Conservation (phyloP, 75 land plant species). For the Cunninghamia lanceolata region DNA sequence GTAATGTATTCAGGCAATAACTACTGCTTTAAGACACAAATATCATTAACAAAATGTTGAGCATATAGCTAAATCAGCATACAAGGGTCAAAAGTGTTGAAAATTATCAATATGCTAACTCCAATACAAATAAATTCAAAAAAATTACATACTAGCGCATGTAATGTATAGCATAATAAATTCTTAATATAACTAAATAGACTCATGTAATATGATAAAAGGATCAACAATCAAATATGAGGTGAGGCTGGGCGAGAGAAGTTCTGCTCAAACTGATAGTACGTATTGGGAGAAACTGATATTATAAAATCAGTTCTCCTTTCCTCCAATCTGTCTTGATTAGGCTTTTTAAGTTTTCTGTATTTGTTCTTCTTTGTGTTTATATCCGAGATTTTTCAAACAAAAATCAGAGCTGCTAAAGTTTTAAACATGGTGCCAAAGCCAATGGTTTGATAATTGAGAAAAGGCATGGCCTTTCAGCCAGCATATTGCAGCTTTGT, state of each 20-base stretch:
- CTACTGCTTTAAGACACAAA: background rate
- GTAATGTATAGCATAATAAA: background rate
- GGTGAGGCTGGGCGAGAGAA: background rate
- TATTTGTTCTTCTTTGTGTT: background rate
- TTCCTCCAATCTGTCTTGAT: background rate
- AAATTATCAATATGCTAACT: background rate
- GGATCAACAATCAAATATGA: background rate
- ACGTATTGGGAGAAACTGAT: background rate
- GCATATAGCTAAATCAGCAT: background rate
- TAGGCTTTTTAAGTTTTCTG: background rate
- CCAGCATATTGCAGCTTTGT: background rate
- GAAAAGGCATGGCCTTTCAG: background rate
- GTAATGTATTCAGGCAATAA: background rate
- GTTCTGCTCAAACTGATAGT: background rate
- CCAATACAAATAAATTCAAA: background rate
- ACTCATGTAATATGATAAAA: background rate
- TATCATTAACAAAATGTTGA: background rate
- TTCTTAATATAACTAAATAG: background rate
- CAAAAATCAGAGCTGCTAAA: background rate
- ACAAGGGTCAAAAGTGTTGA: background rate
- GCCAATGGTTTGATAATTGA: background rate
- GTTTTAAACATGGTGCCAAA: background rate
- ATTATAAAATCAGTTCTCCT: background rate
- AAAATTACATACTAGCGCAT: background rate
- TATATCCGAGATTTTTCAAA: background rate